phyloP scores from a whole-genome alignment of 2,329 filamentous ascomycete species.

The Pseudocercospora crystallina region DNA sequence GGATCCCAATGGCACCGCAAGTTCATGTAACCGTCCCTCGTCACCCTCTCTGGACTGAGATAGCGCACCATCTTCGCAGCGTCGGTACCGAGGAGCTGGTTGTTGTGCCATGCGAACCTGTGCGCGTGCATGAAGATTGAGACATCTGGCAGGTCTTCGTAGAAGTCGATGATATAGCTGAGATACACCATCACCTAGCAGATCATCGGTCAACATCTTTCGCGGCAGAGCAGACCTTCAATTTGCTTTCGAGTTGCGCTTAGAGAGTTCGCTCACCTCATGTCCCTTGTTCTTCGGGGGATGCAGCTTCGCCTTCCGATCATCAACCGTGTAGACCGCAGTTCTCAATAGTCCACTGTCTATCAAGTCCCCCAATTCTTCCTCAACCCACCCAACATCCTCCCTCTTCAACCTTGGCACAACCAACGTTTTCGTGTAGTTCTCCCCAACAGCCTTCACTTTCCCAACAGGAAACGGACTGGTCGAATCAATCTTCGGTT shows the following conservation, averaged over 20 bases:
- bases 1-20: slow-evolving; percentile 56
- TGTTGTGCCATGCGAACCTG: slow-evolving; percentile 59
- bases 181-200: slow-evolving; percentile 55
- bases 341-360: slow-evolving; percentile 38
- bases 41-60: slow-evolving; percentile 48
- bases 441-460: slow-evolving; percentile 46
- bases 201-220: too few relatives aligned
- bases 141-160: slow-evolving; percentile 59
- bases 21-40: slow-evolving; percentile 55
- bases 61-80: slow-evolving; percentile 46
- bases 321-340: slow-evolving; percentile 55
- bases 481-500: slow-evolving; percentile 27
- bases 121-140: slow-evolving; percentile 63
- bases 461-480: slow-evolving; percentile 33
- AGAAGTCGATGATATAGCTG: slow-evolving; percentile 62
- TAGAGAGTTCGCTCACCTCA: slow-evolving; percentile 42
- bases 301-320: slow-evolving; percentile 46
- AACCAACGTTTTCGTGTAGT: slow-evolving; percentile 57
- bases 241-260: too few relatives aligned
- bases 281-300: slow-evolving; percentile 60
- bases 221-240: too few relatives aligned
- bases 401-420: slow-evolving; percentile 54
- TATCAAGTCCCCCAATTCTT: slow-evolving; percentile 48
- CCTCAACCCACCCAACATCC: slow-evolving; percentile 56
- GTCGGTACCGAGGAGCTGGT: slow-evolving; percentile 49